A percentile compares a stretch with the other conserved stretches of the same genome.
Evolutionary conservation across 2,329 filamentous ascomycete genomes (phyloP).

Genomic region (Fusarium liriodendri): DNA sequence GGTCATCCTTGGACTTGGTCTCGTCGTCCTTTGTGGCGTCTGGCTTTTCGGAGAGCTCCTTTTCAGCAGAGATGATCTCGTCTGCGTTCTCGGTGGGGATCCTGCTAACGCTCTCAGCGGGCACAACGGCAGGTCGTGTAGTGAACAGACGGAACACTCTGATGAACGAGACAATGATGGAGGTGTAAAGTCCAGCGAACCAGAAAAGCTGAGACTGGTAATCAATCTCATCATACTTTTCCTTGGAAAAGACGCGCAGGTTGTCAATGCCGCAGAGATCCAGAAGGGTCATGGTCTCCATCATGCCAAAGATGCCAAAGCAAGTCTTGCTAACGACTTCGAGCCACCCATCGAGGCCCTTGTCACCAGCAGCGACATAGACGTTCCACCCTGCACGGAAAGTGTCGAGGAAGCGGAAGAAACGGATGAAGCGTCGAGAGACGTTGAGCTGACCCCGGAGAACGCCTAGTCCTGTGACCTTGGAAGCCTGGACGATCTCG

Average conservation of each 20-base stretch:
- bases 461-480: slow-evolving; percentile 47
- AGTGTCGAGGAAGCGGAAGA: slow-evolving; percentile 75
- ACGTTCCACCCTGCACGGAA: slow-evolving; percentile 63
- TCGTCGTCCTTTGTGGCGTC: slow-evolving; percentile 23
- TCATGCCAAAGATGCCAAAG: slow-evolving; percentile 73
- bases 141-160: slow-evolving; percentile 53
- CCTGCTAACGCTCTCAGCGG: slow-evolving; percentile 45
- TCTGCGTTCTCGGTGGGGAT: slow-evolving; percentile 39
- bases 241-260: slow-evolving; percentile 64
- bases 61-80: slow-evolving; percentile 25
- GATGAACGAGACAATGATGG: slow-evolving; percentile 57
- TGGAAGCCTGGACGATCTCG: slow-evolving; percentile 39
- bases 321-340: slow-evolving; percentile 68
- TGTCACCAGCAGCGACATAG: slow-evolving; percentile 47
- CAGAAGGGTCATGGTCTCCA: slow-evolving; percentile 73
- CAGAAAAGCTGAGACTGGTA: slow-evolving; percentile 76
- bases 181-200: slow-evolving; percentile 71
- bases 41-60: slow-evolving; percentile 29
- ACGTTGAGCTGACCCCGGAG: slow-evolving; percentile 59
- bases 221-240: slow-evolving; percentile 59
- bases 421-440: slow-evolving; percentile 71
- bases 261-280: slow-evolving; percentile 59
- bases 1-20: slow-evolving; percentile 35
- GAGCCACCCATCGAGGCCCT: slow-evolving; percentile 56
- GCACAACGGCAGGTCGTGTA: slow-evolving; percentile 49